A percentile compares a stretch with the other conserved stretches of the same genome.
Conservation (phyloP, 2,329 filamentous ascomycete genomes). For the Spiromastix sp. region DNA sequence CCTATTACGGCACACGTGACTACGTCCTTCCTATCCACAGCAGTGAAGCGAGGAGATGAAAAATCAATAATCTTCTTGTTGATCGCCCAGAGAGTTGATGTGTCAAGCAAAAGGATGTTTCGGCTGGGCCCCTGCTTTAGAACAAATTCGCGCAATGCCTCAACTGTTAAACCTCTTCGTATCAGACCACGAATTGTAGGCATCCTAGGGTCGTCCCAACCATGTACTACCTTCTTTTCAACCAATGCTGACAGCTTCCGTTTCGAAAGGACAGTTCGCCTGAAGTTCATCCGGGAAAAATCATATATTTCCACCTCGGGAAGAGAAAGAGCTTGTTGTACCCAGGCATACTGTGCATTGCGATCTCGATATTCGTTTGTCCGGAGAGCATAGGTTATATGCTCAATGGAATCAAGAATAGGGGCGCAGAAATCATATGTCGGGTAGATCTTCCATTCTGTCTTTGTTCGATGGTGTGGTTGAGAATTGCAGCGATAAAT, state of each 20-base stretch:
- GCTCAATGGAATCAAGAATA: conserved; percentile 45
- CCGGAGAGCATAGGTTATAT: conserved; percentile 48
- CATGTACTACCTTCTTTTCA: conserved; percentile 23
- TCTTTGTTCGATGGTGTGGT: conserved; percentile 46
- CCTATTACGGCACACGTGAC: conserved; percentile 63
- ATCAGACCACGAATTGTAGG: conserved; percentile 27
- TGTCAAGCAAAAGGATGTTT: conserved; percentile 40
- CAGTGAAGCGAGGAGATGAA: conserved; percentile 61
- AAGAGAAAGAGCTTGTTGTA: conserved; percentile 23
- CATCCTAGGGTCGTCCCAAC: conserved; percentile 29
- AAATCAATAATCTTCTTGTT: conserved; percentile 82
- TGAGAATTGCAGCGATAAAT: conserved; percentile 76
- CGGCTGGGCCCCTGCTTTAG: conserved; percentile 40
- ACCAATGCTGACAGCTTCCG: conserved; percentile 27
- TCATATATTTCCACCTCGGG: conserved; percentile 25
- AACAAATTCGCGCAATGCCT: conserved; percentile 34
- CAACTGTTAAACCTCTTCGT: conserved; percentile 26
- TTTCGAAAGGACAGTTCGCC: conserved; percentile 28
- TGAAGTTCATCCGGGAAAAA: conserved; percentile 29
- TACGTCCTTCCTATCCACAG: conserved; percentile 58
- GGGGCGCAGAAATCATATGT: conserved; percentile 51
- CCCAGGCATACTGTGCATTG: conserved; percentile 29
- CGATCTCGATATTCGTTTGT: conserved; percentile 41
- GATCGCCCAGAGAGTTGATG: conserved; percentile 39
- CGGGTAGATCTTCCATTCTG: conserved; percentile 48